Conservation (phyloP, 2,329 filamentous ascomycete species). For the Orbilia brochopaga region DNA sequence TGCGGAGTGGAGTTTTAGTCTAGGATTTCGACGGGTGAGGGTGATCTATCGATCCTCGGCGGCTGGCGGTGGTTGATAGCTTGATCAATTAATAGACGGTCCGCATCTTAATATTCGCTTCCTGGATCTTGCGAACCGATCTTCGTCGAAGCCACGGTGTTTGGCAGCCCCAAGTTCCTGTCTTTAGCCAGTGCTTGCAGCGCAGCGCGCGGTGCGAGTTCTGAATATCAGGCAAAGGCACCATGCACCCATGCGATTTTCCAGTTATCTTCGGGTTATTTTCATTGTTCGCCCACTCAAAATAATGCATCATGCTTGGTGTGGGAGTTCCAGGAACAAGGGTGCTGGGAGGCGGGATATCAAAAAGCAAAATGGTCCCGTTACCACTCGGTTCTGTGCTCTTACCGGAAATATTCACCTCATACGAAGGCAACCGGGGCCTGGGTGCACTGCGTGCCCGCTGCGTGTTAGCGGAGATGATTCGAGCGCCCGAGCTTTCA, state of each 20-base stretch:
- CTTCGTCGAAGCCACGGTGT: no score
- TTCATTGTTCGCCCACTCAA: conserved; percentile 31
- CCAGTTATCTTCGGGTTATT: conserved; percentile 47
- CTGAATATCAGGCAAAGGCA: no score
- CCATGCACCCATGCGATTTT: conserved; percentile 15
- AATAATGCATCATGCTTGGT: conserved; percentile 49
- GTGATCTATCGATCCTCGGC: neutral
- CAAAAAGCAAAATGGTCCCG: conserved; percentile 49
- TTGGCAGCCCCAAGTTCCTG: no score
- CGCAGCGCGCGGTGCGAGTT: no score
- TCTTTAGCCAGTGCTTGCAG: no score
- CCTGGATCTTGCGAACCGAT: no score
- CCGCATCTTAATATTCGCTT: neutral
- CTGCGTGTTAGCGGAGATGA: neutral
- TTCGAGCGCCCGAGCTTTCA: conserved; percentile 6
- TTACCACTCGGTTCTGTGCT: conserved; percentile 49
- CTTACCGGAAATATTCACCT: conserved; percentile 50
- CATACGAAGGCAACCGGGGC: conserved; percentile 49
- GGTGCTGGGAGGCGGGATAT: conserved; percentile 25
- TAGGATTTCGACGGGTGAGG: neutral
- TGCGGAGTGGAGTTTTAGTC: conserved; percentile 9
- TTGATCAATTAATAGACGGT: neutral
- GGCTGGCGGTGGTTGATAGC: no score
- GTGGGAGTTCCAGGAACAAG: conserved; percentile 51
- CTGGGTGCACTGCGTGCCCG: neutral